Evolutionary conservation across 768 basidiomycete genomes (phyloP).

Genomic region (Lyophyllum semitale): DNA sequence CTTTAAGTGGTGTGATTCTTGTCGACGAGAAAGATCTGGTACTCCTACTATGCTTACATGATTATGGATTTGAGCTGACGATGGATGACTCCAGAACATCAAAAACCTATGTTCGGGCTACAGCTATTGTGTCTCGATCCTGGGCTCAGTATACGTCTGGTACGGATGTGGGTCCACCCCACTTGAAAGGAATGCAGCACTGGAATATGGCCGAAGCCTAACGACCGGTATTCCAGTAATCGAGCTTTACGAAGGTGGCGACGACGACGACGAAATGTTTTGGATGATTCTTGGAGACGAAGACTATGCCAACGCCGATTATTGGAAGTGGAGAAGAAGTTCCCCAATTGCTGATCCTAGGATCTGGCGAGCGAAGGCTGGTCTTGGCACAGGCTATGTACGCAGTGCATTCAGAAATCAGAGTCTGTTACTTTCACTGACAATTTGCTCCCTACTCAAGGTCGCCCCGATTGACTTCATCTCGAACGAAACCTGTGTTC

Average conservation of each 20-base stretch:
- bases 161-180: conserved; percentile 69
- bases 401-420: conserved; percentile 18
- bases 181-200: conserved; percentile 61
- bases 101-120: conserved; percentile 82
- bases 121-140: conserved; percentile 74
- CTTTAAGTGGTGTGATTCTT: conserved; percentile 45
- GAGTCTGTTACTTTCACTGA: not conserved
- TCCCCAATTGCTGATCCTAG: conserved; percentile 45
- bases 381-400: conserved; percentile 39
- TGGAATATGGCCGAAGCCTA: conserved; percentile 58
- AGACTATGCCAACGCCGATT: conserved; percentile 75
- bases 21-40: conserved; percentile 80
- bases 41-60: conserved; percentile 18
- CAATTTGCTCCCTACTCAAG: conserved; percentile 32
- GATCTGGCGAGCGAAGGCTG: conserved; percentile 60
- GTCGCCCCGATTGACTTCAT: conserved; percentile 46
- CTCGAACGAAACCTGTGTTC: conserved; percentile 35
- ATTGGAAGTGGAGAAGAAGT: conserved; percentile 74
- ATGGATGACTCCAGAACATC: conserved; percentile 41
- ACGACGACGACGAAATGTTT: conserved; percentile 75
- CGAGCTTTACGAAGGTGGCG: conserved; percentile 67
- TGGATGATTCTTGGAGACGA: conserved; percentile 85
- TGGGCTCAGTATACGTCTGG: conserved; percentile 80
- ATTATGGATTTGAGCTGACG: not conserved
- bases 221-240: conserved; percentile 39